Conservation (phyloP, 805 yeast species). For the Schizosaccharomyces lindneri region DNA sequence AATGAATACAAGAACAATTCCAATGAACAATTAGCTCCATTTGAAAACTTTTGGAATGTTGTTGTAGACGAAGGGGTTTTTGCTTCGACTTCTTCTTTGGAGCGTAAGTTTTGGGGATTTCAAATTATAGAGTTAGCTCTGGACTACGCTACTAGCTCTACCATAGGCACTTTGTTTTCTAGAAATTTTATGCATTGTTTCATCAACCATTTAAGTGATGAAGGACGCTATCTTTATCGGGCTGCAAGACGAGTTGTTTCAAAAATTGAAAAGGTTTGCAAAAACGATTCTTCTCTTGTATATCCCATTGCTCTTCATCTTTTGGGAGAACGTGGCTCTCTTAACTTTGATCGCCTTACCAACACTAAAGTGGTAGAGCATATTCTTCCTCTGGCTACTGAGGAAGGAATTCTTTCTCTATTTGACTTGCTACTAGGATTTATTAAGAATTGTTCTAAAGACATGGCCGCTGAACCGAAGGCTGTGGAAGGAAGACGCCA, state of each 20-base stretch:
- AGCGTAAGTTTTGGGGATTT: conserved; percentile 69
- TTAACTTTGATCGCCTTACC: conserved; percentile 54
- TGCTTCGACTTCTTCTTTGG: conserved; percentile 51
- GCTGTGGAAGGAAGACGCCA: conserved; percentile 17
- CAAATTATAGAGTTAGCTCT: conserved; percentile 36
- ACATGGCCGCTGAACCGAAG: conserved; percentile 6
- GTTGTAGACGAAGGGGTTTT: conserved; percentile 64
- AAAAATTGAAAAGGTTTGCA: conserved; percentile 18
- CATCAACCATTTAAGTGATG: conserved; percentile 49
- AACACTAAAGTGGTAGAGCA: conserved; percentile 40
- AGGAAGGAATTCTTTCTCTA: conserved; percentile 7
- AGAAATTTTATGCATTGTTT: conserved; percentile 42
- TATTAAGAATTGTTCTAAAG: conserved; percentile 8
- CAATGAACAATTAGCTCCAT: conserved; percentile 4
- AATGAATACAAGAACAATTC: conserved; percentile 16
- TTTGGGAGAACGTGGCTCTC: conserved; percentile 26
- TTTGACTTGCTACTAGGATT: conserved; percentile 8
- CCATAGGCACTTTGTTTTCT: conserved; percentile 10
- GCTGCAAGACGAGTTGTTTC: conserved; percentile 28
- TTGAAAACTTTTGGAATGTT: conserved; percentile 52
- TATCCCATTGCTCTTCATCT: conserved; percentile 15
- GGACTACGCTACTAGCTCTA: conserved; percentile 9
- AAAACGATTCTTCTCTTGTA: conserved; percentile 16
- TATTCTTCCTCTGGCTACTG: conserved; percentile 13
- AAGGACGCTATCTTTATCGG: conserved; percentile 39